Evolutionary conservation across 1,284 basidiomycete species (phyloP), one percentile per base, ranked within the genome.

Genomic region (Quambalaria eucalypti): DNA sequence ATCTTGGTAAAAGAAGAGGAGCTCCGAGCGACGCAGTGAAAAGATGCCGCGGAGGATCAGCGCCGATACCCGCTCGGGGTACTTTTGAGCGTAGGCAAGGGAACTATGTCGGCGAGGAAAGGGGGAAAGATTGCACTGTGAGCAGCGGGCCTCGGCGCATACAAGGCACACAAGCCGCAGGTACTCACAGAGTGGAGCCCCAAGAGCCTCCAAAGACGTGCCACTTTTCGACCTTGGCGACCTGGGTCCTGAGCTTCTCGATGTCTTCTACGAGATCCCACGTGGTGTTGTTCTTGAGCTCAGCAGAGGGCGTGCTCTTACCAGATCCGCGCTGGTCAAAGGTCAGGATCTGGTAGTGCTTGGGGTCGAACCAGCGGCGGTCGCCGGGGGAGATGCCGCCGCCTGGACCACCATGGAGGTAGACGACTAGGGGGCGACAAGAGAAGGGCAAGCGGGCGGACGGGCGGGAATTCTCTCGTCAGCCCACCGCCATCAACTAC

Each of bases 221-320:
- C 71, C 71, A 73, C 33, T 63, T 66, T 2, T 51, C 47, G 21
- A 69, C 57, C 19, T 77, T 46, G 12, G 25, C 77, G 2, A 93
- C 80, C 59, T 86, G 81, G 65, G 84, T 79, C 51, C 91, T 82
- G 26, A 96, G 78, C 67, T 79, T 84, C 75, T 96, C 91, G 12
- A 90, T 85, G 71, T 96, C 92, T 59, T 83, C 85, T 19, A 97
- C 89, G 28, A 96, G 82, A 73, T 92, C 86, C 90, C 89, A 93
- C 1, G 91, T 96, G 2, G 89, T 95, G 77, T 96, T 96, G 60
- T 90, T 85, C 63, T 87, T 84, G 1, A 87, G 77, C 33, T 79
- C 86, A 9, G 89, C 88, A 46, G 63, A 87, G 82, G 90, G 90
- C 0, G 81, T 87, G 25, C 85, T 87, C 69, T 87, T 86, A n/a